These are phyloP conservation scores for Epichloe brachyelytri DNA, from an alignment of 2,329 filamentous ascomycete genomes.

Conservation along the genomic window DNA sequence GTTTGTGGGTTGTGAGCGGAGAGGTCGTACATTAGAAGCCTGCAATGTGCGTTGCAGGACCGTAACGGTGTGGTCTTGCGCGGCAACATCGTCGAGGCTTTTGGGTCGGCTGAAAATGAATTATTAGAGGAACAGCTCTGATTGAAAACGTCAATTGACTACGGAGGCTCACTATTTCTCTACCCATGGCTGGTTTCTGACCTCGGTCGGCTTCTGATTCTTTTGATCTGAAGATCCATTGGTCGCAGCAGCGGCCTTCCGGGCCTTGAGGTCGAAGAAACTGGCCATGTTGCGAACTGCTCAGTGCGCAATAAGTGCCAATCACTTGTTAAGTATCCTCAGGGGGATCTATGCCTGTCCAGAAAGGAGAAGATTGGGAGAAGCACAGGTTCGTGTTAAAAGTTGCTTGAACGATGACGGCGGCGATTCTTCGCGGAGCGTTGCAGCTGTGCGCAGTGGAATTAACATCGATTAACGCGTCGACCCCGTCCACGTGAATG, in stretches of 20 bases:
- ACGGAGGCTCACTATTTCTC: slow-evolving; percentile 78
- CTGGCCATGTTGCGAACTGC: slow-evolving; percentile 51
- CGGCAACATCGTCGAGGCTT: slow-evolving; percentile 84
- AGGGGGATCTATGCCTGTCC: background rate
- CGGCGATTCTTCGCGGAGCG: too few relatives aligned
- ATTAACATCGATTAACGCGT: background rate
- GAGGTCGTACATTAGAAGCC: slow-evolving; percentile 65
- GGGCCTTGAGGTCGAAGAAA: slow-evolving; percentile 93
- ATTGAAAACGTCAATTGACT: background rate
- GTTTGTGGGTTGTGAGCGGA: background rate
- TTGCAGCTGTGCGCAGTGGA: background rate
- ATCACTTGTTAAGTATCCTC: background rate
- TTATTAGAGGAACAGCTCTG: background rate
- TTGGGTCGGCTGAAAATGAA: slow-evolving; percentile 62
- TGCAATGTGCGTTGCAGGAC: slow-evolving; percentile 87
- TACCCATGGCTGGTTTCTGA: slow-evolving; percentile 79
- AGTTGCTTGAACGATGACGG: too few relatives aligned
- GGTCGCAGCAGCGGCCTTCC: slow-evolving; percentile 61
- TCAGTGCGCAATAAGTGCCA: background rate
- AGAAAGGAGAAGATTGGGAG: background rate
- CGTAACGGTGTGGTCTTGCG: slow-evolving; percentile 92
- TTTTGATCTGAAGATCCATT: slow-evolving; percentile 53
- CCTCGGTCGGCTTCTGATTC: slow-evolving; percentile 44
- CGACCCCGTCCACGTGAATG: background rate
- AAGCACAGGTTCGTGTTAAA: background rate